phyloP scores from a whole-genome alignment of 2,329 filamentous ascomycete genomes.

The Aspergillus nomiae region DNA sequence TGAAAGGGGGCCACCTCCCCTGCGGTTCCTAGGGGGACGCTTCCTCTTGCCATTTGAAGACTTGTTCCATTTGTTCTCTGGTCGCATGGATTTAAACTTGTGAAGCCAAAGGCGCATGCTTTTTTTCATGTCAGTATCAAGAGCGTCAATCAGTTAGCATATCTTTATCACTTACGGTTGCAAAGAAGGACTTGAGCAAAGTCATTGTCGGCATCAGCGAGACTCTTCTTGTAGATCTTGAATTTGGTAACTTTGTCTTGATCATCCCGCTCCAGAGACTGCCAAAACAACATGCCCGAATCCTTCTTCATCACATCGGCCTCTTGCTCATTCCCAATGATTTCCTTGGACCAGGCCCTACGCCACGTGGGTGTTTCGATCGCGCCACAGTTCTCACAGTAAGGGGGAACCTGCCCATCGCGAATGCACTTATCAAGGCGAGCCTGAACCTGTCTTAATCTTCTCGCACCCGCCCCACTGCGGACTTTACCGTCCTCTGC shows the following conservation, averaged over 20 bases:
- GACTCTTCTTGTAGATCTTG: slow-evolving; percentile 72
- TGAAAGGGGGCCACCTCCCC: slow-evolving; percentile 35
- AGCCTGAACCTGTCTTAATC: slow-evolving; percentile 64
- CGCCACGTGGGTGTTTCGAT: slow-evolving; percentile 97
- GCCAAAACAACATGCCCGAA: slow-evolving; percentile 73
- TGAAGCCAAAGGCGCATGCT: slow-evolving; percentile 91
- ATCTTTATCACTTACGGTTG: slow-evolving; percentile 68
- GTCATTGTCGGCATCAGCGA: slow-evolving; percentile 66
- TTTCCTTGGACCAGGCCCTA: slow-evolving; percentile 81
- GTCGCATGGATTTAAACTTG: slow-evolving; percentile 83
- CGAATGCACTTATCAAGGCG: slow-evolving; percentile 62
- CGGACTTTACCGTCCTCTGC: slow-evolving; percentile 41
- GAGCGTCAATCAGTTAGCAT: neutral
- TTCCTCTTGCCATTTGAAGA: slow-evolving; percentile 47
- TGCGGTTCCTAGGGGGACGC: slow-evolving; percentile 38
- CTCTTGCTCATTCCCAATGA: slow-evolving; percentile 68
- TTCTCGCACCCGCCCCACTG: slow-evolving; percentile 61
- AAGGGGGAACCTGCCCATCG: slow-evolving; percentile 83
- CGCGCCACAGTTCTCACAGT: slow-evolving; percentile 88
- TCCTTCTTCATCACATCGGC: slow-evolving; percentile 73
- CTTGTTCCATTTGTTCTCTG: slow-evolving; percentile 79
- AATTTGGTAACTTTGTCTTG: slow-evolving; percentile 67
- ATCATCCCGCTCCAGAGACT: slow-evolving; percentile 64
- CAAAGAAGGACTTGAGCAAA: slow-evolving; percentile 79
- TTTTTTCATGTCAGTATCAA: slow-evolving; percentile 11